Conservation (phyloP, 2,329 filamentous ascomycete species). For the Xylariaceae sp. region DNA sequence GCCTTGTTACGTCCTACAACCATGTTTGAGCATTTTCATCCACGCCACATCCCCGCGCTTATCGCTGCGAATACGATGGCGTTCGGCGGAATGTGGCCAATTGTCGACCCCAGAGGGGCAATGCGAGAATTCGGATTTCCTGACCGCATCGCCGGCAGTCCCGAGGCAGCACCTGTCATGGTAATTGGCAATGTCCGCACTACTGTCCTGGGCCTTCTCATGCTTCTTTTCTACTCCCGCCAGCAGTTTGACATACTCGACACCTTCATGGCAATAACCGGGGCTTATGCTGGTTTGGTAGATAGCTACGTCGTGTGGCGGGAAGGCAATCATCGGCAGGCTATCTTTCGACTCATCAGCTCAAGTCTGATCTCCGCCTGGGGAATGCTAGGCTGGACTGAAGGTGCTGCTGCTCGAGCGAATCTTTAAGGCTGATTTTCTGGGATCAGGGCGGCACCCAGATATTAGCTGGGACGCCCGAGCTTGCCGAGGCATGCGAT, state of each 20-base stretch:
- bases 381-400: conserved; percentile 21
- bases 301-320: conserved; percentile 38
- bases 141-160: conserved; percentile 28
- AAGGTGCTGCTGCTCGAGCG: background rate
- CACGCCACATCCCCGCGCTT: conserved; percentile 24
- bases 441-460: too few species aligned
- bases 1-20: too few species aligned
- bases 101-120: conserved; percentile 29
- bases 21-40: conserved; percentile 23
- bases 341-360: conserved; percentile 30
- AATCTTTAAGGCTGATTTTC: background rate
- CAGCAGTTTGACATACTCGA: conserved; percentile 30
- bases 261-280: conserved; percentile 33
- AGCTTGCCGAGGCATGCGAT: too few species aligned
- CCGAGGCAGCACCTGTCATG: conserved; percentile 31
- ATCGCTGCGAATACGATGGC: conserved; percentile 29
- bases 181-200: conserved; percentile 32
- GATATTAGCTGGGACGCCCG: too few species aligned
- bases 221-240: conserved; percentile 32
- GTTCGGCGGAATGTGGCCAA: conserved; percentile 37
- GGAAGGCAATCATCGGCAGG: conserved; percentile 28
- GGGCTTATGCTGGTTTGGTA: conserved; percentile 35
- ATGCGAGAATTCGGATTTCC: conserved; percentile 39
- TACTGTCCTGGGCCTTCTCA: conserved; percentile 32
- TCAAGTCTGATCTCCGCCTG: conserved; percentile 24